Conservation (phyloP, 495 filamentous ascomycete genomes). For the Collariella sp. region DNA sequence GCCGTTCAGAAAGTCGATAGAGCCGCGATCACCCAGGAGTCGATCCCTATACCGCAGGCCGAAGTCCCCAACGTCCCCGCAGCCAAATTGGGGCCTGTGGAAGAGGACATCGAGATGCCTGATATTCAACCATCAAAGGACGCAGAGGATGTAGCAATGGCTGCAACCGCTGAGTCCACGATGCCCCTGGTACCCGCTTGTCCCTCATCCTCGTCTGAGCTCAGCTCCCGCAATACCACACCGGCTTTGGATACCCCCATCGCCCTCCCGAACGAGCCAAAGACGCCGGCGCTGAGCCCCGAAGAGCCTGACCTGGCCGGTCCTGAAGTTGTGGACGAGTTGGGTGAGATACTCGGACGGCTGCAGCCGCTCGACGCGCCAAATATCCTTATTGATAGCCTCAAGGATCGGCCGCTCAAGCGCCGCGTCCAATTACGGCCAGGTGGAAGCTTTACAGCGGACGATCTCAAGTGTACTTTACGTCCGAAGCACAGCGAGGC, state of each 20-base stretch:
- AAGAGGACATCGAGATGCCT: background rate
- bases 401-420: conserved; percentile 18
- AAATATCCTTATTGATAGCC: conserved; percentile 12
- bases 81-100: background rate
- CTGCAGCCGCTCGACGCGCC: conserved; percentile 7
- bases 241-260: conserved; percentile 1
- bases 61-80: background rate
- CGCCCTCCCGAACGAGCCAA: background rate
- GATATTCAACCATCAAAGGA: background rate
- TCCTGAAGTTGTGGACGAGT: conserved; percentile 13
- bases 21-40: background rate
- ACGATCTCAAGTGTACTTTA: conserved; percentile 19
- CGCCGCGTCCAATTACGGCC: conserved; percentile 21
- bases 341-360: conserved; percentile 13
- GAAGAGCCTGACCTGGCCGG: background rate
- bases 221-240: conserved; percentile 8
- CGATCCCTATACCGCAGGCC: too few species aligned
- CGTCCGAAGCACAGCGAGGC: conserved; percentile 13
- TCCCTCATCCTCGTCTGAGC: conserved; percentile 1
- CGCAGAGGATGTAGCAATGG: background rate
- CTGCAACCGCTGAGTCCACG: background rate
- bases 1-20: background rate
- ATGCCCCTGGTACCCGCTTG: background rate
- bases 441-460: conserved; percentile 19
- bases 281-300: background rate